Percentiles rank a stretch among this genome's conserved stretches.
Conservation (phyloP, 192 early-diverging fungal species). For the Cetraspora pellucida region DNA sequence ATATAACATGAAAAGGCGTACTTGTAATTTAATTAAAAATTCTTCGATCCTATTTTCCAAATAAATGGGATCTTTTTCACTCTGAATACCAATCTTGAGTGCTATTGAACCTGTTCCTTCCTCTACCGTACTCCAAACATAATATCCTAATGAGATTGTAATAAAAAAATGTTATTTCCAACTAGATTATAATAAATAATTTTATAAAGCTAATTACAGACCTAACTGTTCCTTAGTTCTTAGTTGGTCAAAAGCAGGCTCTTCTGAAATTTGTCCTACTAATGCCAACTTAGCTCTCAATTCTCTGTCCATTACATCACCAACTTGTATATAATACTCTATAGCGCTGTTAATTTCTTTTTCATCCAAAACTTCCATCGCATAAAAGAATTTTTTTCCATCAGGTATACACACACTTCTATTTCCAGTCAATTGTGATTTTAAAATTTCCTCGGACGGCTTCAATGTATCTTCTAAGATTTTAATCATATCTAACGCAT, state of each 20-base stretch:
- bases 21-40: constrained; percentile 68
- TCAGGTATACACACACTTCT: constrained; percentile 59
- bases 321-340: constrained; percentile 83
- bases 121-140: constrained; percentile 72
- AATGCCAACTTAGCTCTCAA: constrained; percentile 72
- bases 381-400: constrained; percentile 52
- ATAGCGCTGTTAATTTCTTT: constrained; percentile 89
- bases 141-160: constrained; percentile 55
- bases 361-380: constrained; percentile 66
- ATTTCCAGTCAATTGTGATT: constrained; percentile 52
- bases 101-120: constrained; percentile 78
- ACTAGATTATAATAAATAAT: not conserved
- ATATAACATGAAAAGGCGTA: constrained; percentile 38
- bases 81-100: constrained; percentile 83
- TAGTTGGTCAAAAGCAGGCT: constrained; percentile 92
- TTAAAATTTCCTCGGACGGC: constrained; percentile 60
- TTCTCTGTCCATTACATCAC: constrained; percentile 63
- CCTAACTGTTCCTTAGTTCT: constrained; percentile 89
- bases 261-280: constrained; percentile 79
- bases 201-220: constrained; percentile 31
- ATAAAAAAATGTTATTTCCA: not conserved
- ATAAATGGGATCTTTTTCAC: constrained; percentile 79
- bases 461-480: constrained; percentile 63
- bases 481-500: constrained; percentile 64
- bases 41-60: constrained; percentile 77